Evolutionary conservation across 805 yeast genomes (phyloP), one percentile per base, ranked within the genome.

Genomic region (Starmerella sp.): DNA sequence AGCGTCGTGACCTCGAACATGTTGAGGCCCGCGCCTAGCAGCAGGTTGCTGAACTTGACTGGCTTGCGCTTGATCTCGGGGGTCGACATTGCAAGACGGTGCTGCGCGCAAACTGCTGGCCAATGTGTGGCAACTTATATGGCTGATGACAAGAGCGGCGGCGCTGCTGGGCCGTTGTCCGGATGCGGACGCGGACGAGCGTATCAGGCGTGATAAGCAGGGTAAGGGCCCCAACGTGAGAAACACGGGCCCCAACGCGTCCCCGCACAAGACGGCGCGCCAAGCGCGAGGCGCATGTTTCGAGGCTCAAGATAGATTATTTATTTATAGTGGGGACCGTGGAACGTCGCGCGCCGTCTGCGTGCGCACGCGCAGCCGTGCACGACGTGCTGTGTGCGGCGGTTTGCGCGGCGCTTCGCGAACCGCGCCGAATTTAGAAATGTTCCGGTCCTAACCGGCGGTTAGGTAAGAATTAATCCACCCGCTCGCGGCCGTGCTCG

Each of bases 21-120:
- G 74, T 91, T 91, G 62, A 93, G 78, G 39, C 89, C 95, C 0
- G 97, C 96, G 60, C 97, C 97, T 55, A 93, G 77, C 54, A 88
- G 77, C 70, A 93, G 86, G 75, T 91, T 91, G 65, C 95, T 81
- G 71, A 86, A 84, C 59, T 84, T 83, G 63, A 93, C 78, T 52
- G 95, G 91, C 71, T 88, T 91, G 75, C 88, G 89, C 69, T 88
- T 76, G 54, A 37, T 36, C 32, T 48, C 39, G 8, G 55, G 34
- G 37, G 43, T 13, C 10, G 30, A 14, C 46, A 42, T 47, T 47
- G 32, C 13, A 22, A 39, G 13, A 6, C 7, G n/a, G n/a, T 8
- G 17, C 43, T 17, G 22, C 9, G 15, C 15, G 5, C 29, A 29
- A n/a, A 14, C n/a, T 6, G n/a, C n/a, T 36, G 38, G n/a, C 38